Conservation (phyloP, 305 asterid species). For the Fraxinus velutina region DNA sequence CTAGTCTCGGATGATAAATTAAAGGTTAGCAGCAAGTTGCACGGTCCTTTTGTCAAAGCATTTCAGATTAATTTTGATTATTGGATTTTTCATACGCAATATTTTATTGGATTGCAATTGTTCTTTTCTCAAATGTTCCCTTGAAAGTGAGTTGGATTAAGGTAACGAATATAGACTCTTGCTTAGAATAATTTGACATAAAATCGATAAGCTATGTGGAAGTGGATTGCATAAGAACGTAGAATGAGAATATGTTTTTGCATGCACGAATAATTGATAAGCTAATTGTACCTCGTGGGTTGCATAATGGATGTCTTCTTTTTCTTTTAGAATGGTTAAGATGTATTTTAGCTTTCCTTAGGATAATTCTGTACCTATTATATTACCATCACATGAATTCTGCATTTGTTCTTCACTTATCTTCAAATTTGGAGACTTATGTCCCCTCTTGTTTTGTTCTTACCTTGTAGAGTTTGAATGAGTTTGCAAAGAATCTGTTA, state of each 20-base stretch:
- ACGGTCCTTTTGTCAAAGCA: not conserved
- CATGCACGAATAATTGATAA: not conserved
- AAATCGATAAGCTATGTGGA: not conserved
- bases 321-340: not conserved
- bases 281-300: not conserved
- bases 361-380: not conserved
- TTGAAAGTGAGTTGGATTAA: not conserved
- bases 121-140: not conserved
- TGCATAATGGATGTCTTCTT: not conserved
- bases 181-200: not conserved
- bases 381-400: not conserved
- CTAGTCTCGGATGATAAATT: constrained; percentile 28
- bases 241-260: not conserved
- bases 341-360: not conserved
- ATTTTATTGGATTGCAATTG: not conserved
- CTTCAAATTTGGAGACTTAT: not conserved
- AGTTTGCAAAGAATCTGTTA: not conserved
- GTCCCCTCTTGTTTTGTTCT: not conserved
- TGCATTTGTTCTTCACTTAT: not conserved
- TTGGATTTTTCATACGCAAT: not conserved
- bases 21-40: constrained; percentile 43
- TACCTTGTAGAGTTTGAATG: not conserved
- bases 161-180: not conserved
- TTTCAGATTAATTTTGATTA: not conserved
- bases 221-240: not conserved